Conservation (phyloP, 306 rosid species). For the Rosa rugosa region DNA sequence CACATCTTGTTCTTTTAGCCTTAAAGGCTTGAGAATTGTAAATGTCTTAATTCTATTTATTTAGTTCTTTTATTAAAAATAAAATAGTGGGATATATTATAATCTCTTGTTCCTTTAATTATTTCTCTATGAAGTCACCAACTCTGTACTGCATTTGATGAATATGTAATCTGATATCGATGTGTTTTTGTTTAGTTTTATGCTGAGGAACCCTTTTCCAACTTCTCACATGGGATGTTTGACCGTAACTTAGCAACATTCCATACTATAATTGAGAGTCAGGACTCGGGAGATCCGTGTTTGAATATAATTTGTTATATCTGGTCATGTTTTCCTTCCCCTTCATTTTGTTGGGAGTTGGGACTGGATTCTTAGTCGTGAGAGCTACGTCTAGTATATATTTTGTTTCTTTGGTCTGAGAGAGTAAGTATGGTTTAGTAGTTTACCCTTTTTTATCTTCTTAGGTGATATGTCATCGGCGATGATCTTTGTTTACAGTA, state of each 20-base stretch:
- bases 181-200: neutral
- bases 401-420: neutral
- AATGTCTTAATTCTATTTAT: constrained; percentile 22
- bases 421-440: neutral
- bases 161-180: neutral
- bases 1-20: constrained; percentile 31
- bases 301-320: constrained; percentile 3
- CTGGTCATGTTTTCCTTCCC: neutral
- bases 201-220: neutral
- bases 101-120: neutral
- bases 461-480: neutral
- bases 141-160: neutral
- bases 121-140: neutral
- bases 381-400: neutral
- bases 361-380: neutral
- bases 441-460: neutral
- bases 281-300: neutral
- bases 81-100: constrained; percentile 13
- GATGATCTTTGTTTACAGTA: neutral
- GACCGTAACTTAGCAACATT: constrained; percentile 11
- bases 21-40: constrained; percentile 47
- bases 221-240: constrained; percentile 30
- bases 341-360: neutral
- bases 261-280: too few relatives aligned
- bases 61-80: constrained; percentile 24